Percentiles rank a stretch among this genome's conserved stretches.
phyloP scores from a whole-genome alignment of 2,329 filamentous ascomycete genomes.

The Metarhizium album region DNA sequence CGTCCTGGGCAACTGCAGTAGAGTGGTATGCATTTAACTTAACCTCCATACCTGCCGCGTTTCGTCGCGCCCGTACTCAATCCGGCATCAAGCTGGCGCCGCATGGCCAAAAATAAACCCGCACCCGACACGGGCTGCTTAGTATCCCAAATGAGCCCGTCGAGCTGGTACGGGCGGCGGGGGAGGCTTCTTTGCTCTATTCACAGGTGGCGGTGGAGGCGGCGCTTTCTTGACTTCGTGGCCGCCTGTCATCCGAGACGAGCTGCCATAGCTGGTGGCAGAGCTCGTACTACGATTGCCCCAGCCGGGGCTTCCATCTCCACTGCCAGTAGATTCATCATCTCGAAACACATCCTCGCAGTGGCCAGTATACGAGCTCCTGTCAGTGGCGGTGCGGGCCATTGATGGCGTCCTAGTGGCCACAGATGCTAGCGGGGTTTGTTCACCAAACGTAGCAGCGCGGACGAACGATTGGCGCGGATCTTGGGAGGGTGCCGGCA shows the following conservation, averaged over 20 bases:
- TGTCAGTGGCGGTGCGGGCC: constrained; percentile 30
- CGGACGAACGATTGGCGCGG: constrained; percentile 3
- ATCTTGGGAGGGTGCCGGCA: constrained; percentile 21
- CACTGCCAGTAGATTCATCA: constrained; percentile 39
- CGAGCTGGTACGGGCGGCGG: constrained; percentile 23
- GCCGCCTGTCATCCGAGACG: constrained; percentile 15
- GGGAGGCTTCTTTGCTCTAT: constrained; percentile 32
- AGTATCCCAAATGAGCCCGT: constrained; percentile 16
- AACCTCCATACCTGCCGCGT: background rate
- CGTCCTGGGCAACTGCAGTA: background rate
- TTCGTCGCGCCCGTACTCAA: background rate
- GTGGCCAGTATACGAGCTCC: constrained; percentile 15
- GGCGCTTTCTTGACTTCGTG: constrained; percentile 40
- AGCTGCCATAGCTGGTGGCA: constrained; percentile 44
- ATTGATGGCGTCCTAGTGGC: constrained; percentile 28
- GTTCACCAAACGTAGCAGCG: constrained; percentile 1
- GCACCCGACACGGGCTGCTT: constrained; percentile 1
- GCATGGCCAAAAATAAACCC: background rate
- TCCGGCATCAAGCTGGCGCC: background rate
- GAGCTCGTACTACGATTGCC: constrained; percentile 42
- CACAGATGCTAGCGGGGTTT: constrained; percentile 9
- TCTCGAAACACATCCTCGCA: constrained; percentile 36
- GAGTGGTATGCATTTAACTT: background rate
- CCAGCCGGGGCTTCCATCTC: constrained; percentile 41
- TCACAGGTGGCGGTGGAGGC: constrained; percentile 39